phyloP scores from a whole-genome alignment of 2,329 filamentous ascomycete genomes.

The Sporothrix schenckii region DNA sequence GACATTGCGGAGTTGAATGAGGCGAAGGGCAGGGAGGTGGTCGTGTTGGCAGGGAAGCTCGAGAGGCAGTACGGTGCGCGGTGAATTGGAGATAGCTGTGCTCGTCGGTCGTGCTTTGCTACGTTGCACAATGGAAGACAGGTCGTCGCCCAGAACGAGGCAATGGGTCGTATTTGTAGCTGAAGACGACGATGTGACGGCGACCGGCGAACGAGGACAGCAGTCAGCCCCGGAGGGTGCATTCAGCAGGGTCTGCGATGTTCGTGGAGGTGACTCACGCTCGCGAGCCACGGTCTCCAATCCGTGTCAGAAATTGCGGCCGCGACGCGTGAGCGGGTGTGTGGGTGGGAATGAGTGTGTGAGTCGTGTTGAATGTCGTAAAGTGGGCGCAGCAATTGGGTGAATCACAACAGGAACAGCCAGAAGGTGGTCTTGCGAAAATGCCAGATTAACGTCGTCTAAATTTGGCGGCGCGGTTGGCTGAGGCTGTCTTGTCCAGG shows the following conservation, averaged over 20 bases:
- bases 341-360: too few species aligned
- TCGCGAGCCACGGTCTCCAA: neutral
- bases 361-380: neutral
- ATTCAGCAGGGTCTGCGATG: constrained; percentile 26
- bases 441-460: constrained; percentile 11
- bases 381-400: neutral
- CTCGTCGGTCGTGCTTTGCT: neutral
- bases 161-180: neutral
- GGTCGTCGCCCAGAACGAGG: neutral
- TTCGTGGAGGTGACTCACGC: constrained; percentile 27
- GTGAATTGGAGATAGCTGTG: neutral
- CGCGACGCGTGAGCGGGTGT: neutral
- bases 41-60: neutral
- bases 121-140: neutral
- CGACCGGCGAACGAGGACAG: constrained; percentile 26
- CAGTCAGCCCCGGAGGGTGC: constrained; percentile 26
- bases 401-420: constrained; percentile 8
- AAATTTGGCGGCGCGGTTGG: constrained; percentile 20
- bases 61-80: constrained; percentile 16
- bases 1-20: neutral
- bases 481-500: neutral
- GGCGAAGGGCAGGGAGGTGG: neutral
- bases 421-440: neutral
- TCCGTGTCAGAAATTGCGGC: neutral
- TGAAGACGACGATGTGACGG: neutral